Evolutionary conservation across 2,329 filamentous ascomycete species (phyloP).

Genomic region (Zasmidium cellare): DNA sequence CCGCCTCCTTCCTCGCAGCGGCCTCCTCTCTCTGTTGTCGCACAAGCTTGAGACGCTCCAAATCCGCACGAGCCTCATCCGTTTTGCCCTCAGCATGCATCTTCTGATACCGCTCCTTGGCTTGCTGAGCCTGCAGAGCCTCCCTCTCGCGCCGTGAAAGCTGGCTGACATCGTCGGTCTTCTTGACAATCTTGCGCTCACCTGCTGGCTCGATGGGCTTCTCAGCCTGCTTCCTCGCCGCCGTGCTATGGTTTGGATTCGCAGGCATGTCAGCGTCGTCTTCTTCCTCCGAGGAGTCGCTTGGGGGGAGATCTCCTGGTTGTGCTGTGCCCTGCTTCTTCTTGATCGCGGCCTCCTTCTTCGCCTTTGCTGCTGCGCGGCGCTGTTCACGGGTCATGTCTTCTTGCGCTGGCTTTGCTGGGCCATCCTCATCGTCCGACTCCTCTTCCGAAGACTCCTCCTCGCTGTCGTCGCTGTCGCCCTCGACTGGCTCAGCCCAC

Average conservation of each 20-base stretch:
- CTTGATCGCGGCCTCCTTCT: constrained; percentile 85
- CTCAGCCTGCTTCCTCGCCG: constrained; percentile 67
- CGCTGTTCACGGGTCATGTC: constrained; percentile 82
- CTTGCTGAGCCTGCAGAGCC: constrained; percentile 81
- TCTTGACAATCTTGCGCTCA: constrained; percentile 57
- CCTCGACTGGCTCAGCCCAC: constrained; percentile 66
- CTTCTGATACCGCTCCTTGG: constrained; percentile 88
- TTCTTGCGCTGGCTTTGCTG: constrained; percentile 41
- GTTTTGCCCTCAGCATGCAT: constrained; percentile 94
- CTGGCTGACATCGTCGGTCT: constrained; percentile 55
- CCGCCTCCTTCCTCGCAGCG: constrained; percentile 75
- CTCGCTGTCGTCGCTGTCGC: constrained; percentile 50
- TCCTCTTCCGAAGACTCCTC: constrained; percentile 51
- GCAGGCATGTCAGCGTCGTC: constrained; percentile 69
- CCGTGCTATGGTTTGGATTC: constrained; percentile 82
- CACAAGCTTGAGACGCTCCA: constrained; percentile 79
- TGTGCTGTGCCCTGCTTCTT: constrained; percentile 70
- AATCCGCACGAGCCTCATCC: constrained; percentile 86
- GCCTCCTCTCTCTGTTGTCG: constrained; percentile 84
- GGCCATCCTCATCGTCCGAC: constrained; percentile 41
- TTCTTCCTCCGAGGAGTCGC: constrained; percentile 60
- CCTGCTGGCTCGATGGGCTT: constrained; percentile 49
- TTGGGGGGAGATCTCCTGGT: constrained; percentile 84
- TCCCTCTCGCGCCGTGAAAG: constrained; percentile 70
- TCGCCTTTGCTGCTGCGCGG: constrained; percentile 81